These are phyloP conservation scores for Tulasnella sp. DNA, from an alignment of 768 basidiomycete genomes.

Conservation along the genomic window DNA sequence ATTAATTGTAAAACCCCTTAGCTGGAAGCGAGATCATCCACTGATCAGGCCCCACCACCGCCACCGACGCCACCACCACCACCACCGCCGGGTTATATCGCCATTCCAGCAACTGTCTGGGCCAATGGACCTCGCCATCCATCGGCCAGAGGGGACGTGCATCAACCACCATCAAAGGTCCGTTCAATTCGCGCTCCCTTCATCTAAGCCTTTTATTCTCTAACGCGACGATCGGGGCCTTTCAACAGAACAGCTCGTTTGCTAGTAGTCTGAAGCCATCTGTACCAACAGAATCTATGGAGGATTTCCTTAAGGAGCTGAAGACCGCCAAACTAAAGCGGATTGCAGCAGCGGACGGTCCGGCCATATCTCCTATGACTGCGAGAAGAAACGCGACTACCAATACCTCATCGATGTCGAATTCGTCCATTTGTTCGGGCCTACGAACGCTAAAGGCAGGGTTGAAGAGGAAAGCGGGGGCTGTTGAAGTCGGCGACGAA, in stretches of 20 bases:
- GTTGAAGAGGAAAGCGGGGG: conserved; percentile 2
- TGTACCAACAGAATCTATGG: conserved; percentile 12
- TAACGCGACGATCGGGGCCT: neutral
- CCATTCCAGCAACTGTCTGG: conserved; percentile 6
- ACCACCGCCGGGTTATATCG: conserved; percentile 7
- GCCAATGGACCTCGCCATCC: conserved; percentile 10
- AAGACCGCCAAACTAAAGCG: conserved; percentile 6
- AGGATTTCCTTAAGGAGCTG: conserved; percentile 11
- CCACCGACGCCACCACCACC: conserved; percentile 7
- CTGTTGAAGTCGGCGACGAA: neutral
- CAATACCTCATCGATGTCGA: neutral
- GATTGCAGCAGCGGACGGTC: neutral
- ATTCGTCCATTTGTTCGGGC: neutral
- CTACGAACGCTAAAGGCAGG: conserved; percentile 1
- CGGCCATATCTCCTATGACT: neutral
- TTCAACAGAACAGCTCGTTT: neutral
- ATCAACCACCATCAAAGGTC: neutral
- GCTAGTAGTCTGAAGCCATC: neutral
- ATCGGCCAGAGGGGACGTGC: neutral
- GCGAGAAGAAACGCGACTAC: neutral
- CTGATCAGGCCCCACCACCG: neutral
- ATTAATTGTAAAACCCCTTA: neutral
- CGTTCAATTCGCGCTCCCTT: neutral
- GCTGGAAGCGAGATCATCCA: neutral
- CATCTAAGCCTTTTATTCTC: neutral